Conservation (phyloP, 2,329 filamentous ascomycete species). For the Macroventuria anomochaeta region DNA sequence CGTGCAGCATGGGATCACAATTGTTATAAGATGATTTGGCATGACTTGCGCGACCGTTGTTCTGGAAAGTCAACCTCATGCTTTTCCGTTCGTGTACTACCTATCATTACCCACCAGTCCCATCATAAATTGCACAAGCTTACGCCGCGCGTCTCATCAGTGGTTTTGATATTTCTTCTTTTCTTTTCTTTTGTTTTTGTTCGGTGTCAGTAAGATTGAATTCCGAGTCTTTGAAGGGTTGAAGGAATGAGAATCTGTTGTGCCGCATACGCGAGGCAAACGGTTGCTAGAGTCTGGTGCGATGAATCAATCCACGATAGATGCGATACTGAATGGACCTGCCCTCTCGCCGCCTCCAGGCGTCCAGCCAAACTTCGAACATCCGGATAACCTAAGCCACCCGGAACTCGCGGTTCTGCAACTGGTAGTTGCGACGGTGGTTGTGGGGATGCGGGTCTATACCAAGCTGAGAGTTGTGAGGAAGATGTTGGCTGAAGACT, state of each 20-base stretch:
- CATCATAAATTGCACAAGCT: background rate
- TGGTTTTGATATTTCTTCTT: background rate
- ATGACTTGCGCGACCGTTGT: background rate
- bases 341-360: conserved; percentile 17
- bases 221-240: background rate
- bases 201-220: background rate
- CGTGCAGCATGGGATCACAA: too few species aligned
- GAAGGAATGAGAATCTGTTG: background rate
- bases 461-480: conserved; percentile 13
- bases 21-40: background rate
- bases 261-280: background rate
- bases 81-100: conserved; percentile 2
- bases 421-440: conserved; percentile 13
- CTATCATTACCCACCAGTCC: background rate
- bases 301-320: conserved; percentile 1
- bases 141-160: conserved; percentile 5
- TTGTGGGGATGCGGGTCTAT: conserved; percentile 16
- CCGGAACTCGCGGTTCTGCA: conserved; percentile 15
- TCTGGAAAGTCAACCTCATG: background rate
- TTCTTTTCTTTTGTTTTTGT: background rate
- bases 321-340: conserved; percentile 11
- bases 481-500: conserved; percentile 21
- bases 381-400: conserved; percentile 12
- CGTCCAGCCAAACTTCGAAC: conserved; percentile 14
- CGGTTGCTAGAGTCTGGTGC: background rate